Percentiles rank a stretch among this genome's conserved stretches.
Conservation (phyloP, 1,284 basidiomycete species). For the Cryptococcus neoformans region DNA sequence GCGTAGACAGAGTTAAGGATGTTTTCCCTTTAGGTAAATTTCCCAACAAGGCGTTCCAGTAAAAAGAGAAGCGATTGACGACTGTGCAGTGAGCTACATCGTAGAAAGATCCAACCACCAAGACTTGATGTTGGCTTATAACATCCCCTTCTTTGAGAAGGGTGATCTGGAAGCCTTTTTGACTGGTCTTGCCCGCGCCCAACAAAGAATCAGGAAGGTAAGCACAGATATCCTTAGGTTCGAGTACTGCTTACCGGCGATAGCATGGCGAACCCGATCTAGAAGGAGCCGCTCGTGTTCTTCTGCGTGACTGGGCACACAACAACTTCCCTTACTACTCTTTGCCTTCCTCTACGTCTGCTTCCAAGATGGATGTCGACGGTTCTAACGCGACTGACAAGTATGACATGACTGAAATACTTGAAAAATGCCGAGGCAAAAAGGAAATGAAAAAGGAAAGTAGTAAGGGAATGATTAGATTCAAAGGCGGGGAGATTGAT, state of each 20-base stretch:
- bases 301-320: conserved; percentile 86
- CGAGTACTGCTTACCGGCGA: not conserved
- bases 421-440: conserved; percentile 62
- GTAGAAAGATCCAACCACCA: conserved; percentile 69
- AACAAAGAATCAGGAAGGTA: conserved; percentile 79
- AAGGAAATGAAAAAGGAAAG: conserved; percentile 54
- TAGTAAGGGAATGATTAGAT: conserved; percentile 55
- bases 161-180: conserved; percentile 75
- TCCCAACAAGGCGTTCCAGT: not conserved
- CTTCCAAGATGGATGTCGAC: conserved; percentile 16
- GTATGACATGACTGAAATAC: conserved; percentile 49
- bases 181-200: conserved; percentile 72
- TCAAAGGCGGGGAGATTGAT: conserved; percentile 57
- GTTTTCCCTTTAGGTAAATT: conserved; percentile 67
- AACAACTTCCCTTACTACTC: conserved; percentile 79
- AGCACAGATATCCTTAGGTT: conserved; percentile 12
- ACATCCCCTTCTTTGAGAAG: conserved; percentile 75
- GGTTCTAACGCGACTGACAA: conserved; percentile 28
- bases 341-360: conserved; percentile 53
- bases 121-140: conserved; percentile 86
- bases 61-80: not conserved
- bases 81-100: conserved; percentile 63
- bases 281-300: conserved; percentile 70
- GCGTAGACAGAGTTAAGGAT: conserved; percentile 86
- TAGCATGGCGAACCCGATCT: conserved; percentile 73